Evolutionary conservation across 2,329 filamentous ascomycete species (phyloP), one percentile per base, ranked within the genome.

Genomic region (Fusarium veterinarium): DNA sequence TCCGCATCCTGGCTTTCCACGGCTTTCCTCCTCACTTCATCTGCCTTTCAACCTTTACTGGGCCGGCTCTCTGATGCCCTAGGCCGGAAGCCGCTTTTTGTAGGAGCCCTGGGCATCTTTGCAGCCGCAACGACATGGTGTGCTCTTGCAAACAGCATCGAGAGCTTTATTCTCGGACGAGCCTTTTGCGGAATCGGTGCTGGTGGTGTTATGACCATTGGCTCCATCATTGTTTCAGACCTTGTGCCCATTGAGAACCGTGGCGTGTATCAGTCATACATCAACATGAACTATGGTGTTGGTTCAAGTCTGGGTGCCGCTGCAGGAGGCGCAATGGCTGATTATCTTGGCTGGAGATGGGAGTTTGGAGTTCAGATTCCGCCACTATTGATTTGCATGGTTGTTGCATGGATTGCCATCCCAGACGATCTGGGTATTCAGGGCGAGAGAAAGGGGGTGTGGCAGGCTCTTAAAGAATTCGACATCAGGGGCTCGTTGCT

Each of bases 1-100:
- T 90, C 90, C 51, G 93, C 93, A 6, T 94, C 93, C 4, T 96
- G 93, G 93, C 85, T 95, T 8, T 94, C 92, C 4, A 95, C 93
- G 0, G 90, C 92, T 0, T 95, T 95, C 72, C 82, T 95, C 40
- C 85, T 96, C 41, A 94, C 93, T 0, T 93, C 90, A 8, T 95
- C 93, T 3, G 90, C 91, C 30, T 91, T 94, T 64, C 91, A 95
- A 80, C 93, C 93, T 1, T 83, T 95, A 2, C 89, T 93, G 71
- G 93, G 92, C 6, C 88, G 93, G 5, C 79, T 95, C 3, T 94
- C 92, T 4, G 93, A 95, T 80, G 90, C 91, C 1, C 82, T 95
- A 65, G 93, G 93, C 16, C 85, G 93, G 48, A 92, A 91, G 66
- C 83, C 85, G 23, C 86, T 91, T 3, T 94, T 93, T 75, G 82